phyloP scores from a whole-genome alignment of 257 asterid genomes.

The Solanum sejunctum region DNA sequence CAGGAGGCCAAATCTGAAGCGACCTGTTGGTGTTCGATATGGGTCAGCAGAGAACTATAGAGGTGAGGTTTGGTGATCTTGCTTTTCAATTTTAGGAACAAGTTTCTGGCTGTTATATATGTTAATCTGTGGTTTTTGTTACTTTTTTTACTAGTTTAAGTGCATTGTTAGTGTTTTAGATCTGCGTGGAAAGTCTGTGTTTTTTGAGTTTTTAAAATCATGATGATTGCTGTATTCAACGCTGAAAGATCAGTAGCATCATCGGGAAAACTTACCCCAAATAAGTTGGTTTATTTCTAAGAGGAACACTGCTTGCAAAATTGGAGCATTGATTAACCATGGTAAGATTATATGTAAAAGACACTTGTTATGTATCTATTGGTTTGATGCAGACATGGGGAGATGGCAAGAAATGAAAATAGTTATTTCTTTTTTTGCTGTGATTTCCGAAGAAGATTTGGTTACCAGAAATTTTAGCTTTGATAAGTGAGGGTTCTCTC shows the following conservation, averaged over 20 bases:
- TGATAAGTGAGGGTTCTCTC: background rate
- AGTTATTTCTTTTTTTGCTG: background rate
- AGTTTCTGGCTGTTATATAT: background rate
- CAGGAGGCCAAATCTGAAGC: background rate
- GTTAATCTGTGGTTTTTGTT: background rate
- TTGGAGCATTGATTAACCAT: background rate
- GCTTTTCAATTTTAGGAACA: background rate
- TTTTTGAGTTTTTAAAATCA: background rate
- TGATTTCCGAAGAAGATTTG: background rate
- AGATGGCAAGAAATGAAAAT: background rate
- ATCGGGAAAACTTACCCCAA: background rate
- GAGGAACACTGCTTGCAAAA: background rate
- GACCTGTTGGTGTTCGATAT: background rate
- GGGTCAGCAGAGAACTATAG: background rate
- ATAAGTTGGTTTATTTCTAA: background rate
- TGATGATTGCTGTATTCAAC: background rate
- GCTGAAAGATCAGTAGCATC: background rate
- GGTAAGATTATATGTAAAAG: background rate
- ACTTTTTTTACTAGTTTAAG: background rate
- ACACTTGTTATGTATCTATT: background rate
- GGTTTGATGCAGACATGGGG: background rate
- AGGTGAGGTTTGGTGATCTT: background rate
- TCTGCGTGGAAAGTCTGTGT: background rate
- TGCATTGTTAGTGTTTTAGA: background rate
- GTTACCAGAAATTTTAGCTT: background rate